These are phyloP conservation scores for Fusarium vanettenii DNA, from an alignment of 2,329 filamentous ascomycete species.

Conservation along the genomic window DNA sequence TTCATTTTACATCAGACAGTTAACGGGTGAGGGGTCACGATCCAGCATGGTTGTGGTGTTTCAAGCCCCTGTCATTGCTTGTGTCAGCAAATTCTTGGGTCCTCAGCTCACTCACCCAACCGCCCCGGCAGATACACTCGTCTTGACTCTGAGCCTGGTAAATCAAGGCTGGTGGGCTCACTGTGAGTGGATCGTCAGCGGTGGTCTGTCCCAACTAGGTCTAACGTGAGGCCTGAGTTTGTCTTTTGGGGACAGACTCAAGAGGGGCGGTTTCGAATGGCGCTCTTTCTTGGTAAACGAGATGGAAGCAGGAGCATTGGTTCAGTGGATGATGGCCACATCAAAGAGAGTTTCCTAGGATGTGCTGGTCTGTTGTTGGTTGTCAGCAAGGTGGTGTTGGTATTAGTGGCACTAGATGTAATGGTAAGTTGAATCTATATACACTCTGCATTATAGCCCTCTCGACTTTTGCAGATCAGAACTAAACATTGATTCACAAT, in stretches of 20 bases:
- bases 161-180: too few species aligned
- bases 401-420: neutral
- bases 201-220: constrained; percentile 18
- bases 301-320: constrained; percentile 22
- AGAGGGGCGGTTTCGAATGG: constrained; percentile 28
- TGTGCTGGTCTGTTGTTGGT: neutral
- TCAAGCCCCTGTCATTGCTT: constrained; percentile 31
- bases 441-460: neutral
- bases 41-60: constrained; percentile 32
- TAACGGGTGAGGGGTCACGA: constrained; percentile 30
- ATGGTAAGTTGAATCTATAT: neutral
- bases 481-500: neutral
- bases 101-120: constrained; percentile 17
- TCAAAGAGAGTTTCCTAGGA: neutral
- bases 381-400: neutral
- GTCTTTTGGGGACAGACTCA: constrained; percentile 17
- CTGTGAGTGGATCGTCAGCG: constrained; percentile 15
- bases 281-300: constrained; percentile 22
- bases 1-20: constrained; percentile 38
- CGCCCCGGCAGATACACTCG: neutral
- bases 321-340: neutral
- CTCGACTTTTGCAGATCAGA: neutral
- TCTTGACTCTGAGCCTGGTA: too few species aligned
- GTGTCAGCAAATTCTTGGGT: neutral
- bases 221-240: constrained; percentile 9